phyloP scores from a whole-genome alignment of 2,329 filamentous ascomycete genomes.

The Lachnellula cervina region DNA sequence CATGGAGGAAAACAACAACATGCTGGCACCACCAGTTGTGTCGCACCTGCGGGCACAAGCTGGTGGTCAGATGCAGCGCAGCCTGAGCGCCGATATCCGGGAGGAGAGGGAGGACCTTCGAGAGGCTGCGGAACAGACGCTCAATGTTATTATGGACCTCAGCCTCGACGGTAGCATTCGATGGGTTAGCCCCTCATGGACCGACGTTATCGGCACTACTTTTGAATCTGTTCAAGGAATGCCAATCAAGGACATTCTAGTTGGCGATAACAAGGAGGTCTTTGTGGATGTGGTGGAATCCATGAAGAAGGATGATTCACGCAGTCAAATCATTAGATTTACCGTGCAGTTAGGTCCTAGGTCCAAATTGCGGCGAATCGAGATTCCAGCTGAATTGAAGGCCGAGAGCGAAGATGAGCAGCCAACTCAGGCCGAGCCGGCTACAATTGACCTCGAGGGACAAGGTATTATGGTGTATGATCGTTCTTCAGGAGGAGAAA shows the following conservation, averaged over 20 bases:
- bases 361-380: constrained; percentile 55
- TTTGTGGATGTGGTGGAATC: constrained; percentile 82
- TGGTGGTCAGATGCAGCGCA: constrained; percentile 49
- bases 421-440: constrained; percentile 36
- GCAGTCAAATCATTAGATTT: constrained; percentile 86
- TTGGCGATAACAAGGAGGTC: constrained; percentile 69
- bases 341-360: constrained; percentile 63
- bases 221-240: constrained; percentile 69
- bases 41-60: constrained; percentile 28
- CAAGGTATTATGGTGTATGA: constrained; percentile 99
- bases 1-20: constrained; percentile 23
- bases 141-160: constrained; percentile 94
- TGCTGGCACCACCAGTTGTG: constrained; percentile 31
- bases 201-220: constrained; percentile 80
- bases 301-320: constrained; percentile 89
- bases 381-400: constrained; percentile 26
- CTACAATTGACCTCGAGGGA: constrained; percentile 76
- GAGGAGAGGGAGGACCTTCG: constrained; percentile 91
- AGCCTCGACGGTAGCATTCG: constrained; percentile 84
- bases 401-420: constrained; percentile 27
- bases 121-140: constrained; percentile 90
- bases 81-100: constrained; percentile 83
- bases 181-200: constrained; percentile 97
- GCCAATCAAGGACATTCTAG: constrained; percentile 73
- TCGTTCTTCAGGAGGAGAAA: constrained; percentile 75